These are phyloP conservation scores for Gyrodon lividus DNA, from an alignment of 768 basidiomycete species.

Conservation along the genomic window DNA sequence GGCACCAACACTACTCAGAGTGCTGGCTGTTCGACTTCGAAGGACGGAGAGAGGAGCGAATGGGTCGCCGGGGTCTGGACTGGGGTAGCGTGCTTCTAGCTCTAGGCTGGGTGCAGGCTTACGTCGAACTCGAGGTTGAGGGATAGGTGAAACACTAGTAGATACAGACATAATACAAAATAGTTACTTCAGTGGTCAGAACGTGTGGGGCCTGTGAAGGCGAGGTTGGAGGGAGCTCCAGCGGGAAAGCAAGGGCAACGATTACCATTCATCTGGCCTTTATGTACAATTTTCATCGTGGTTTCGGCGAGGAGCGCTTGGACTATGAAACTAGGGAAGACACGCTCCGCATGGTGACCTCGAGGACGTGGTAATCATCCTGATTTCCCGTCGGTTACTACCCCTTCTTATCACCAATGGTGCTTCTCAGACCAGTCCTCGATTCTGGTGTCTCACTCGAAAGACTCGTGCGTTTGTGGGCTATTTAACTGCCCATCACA, in stretches of 20 bases:
- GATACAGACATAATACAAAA: constrained; percentile 32
- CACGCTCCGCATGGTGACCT: constrained; percentile 9
- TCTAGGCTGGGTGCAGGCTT: constrained; percentile 58
- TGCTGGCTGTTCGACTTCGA: constrained; percentile 53
- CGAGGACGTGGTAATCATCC: constrained; percentile 23
- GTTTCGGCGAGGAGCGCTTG: constrained; percentile 32
- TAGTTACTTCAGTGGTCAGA: constrained; percentile 14
- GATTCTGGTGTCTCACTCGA: not conserved
- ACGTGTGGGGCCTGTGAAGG: constrained; percentile 13
- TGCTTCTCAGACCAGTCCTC: constrained; percentile 11
- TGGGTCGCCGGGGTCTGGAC: constrained; percentile 66
- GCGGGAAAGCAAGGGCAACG: constrained; percentile 13
- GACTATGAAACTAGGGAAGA: constrained; percentile 17
- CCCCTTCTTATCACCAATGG: constrained; percentile 25
- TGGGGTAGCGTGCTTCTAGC: constrained; percentile 55
- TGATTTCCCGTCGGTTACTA: constrained; percentile 32
- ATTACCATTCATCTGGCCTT: constrained; percentile 15
- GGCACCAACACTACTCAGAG: constrained; percentile 29
- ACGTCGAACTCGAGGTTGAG: constrained; percentile 37
- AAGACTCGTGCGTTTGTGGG: not conserved
- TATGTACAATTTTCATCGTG: constrained; percentile 36
- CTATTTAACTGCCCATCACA: not conserved
- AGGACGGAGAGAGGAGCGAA: constrained; percentile 69
- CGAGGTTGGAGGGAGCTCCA: constrained; percentile 13
- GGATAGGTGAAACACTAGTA: constrained; percentile 22